phyloP scores from a whole-genome alignment of 148 eudicot genomes.

The Nepenthes gracilis region DNA sequence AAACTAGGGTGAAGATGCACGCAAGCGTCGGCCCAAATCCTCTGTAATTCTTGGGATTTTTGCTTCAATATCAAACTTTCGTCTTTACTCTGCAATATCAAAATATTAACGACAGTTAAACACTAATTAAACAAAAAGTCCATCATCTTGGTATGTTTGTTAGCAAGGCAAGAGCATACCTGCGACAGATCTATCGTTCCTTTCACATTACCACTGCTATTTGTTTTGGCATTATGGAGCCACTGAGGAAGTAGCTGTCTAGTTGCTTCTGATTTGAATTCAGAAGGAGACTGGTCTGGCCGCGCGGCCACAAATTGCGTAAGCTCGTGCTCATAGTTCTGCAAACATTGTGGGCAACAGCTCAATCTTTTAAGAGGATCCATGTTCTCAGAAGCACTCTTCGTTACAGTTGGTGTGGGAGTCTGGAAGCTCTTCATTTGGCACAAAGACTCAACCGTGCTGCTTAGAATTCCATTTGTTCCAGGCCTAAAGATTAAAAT shows the following conservation, averaged over 20 bases:
- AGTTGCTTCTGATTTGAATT: constrained; percentile 26
- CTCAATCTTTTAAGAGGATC: constrained; percentile 26
- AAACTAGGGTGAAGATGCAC: constrained; percentile 60
- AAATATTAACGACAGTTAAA: not conserved
- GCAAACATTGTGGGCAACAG: constrained; percentile 59
- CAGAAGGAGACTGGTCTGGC: not conserved
- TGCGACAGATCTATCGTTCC: constrained; percentile 21
- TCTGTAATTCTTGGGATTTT: constrained; percentile 64
- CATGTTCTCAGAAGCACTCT: constrained; percentile 35
- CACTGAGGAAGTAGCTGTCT: constrained; percentile 53
- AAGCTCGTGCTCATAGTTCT: constrained; percentile 27
- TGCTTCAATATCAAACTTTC: constrained; percentile 37
- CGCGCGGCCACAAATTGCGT: not conserved
- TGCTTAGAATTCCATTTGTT: constrained; percentile 36
- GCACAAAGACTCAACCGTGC: constrained; percentile 36
- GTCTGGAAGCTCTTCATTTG: constrained; percentile 39
- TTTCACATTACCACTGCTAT: constrained; percentile 12
- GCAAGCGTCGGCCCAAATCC: constrained; percentile 85
- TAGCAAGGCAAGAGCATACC: constrained; percentile 20
- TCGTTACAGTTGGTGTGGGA: constrained; percentile 17
- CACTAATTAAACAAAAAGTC: not conserved
- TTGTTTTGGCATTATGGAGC: constrained; percentile 57
- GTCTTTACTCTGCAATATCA: constrained; percentile 40
- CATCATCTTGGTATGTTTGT: not conserved
- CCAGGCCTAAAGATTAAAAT: constrained; percentile 31